phyloP scores from a whole-genome alignment of 2,329 filamentous ascomycete species.

The Dactylellina parvicollis region DNA sequence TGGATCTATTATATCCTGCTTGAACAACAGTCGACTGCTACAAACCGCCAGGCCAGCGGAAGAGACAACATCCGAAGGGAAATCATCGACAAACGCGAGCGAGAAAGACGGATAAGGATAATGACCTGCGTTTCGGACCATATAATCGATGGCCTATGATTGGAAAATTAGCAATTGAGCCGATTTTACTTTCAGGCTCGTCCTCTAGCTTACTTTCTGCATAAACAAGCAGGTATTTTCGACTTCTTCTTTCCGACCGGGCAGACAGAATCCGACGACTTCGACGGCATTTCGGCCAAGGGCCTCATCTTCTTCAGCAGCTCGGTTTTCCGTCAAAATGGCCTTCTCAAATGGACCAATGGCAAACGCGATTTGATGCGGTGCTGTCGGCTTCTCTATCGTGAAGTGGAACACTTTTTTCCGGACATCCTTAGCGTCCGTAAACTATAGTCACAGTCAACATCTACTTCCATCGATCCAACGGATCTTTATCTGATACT shows the following conservation, averaged over 20 bases:
- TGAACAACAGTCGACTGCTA: conserved; percentile 85
- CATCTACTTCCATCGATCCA: not conserved
- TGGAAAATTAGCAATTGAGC: conserved; percentile 20
- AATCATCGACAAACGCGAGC: conserved; percentile 91
- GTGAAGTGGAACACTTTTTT: conserved; percentile 91
- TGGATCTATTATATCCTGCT: conserved; percentile 83
- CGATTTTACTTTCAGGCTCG: not conserved
- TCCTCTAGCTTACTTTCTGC: conserved; percentile 65
- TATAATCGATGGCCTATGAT: conserved; percentile 80
- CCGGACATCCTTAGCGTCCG: conserved; percentile 77
- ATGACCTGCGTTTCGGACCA: conserved; percentile 85
- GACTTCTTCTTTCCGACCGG: conserved; percentile 81
- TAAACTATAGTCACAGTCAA: conserved; percentile 62
- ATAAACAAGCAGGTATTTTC: conserved; percentile 87
- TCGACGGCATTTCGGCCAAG: conserved; percentile 87
- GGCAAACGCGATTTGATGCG: conserved; percentile 91
- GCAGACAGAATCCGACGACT: conserved; percentile 90
- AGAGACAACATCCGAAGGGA: conserved; percentile 77
- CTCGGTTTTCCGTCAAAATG: conserved; percentile 86
- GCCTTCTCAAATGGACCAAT: conserved; percentile 95
- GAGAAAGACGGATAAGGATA: conserved; percentile 95
- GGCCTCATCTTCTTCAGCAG: conserved; percentile 90
- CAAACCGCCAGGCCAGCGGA: conserved; percentile 86
- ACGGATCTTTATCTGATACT: conserved; percentile 26
- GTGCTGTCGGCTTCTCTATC: conserved; percentile 77